These are phyloP conservation scores for Capsicum baccatum DNA, from an alignment of 257 asterid genomes.

Conservation along the genomic window DNA sequence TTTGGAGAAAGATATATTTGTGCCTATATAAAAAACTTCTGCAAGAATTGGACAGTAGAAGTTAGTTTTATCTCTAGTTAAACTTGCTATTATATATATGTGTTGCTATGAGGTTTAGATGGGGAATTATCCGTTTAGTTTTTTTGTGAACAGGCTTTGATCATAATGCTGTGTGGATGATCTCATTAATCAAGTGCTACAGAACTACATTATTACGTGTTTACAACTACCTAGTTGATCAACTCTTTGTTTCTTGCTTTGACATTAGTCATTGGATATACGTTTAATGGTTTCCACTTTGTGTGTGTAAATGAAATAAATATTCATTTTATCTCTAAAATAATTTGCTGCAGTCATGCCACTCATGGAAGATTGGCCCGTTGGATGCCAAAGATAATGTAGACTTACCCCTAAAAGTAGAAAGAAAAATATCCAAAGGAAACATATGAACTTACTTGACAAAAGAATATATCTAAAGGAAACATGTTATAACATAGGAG, in stretches of 20 bases:
- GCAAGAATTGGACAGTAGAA: slow-evolving; percentile 1
- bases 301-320: neutral
- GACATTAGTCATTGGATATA: slow-evolving; percentile 12
- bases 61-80: slow-evolving; percentile 12
- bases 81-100: slow-evolving; percentile 10
- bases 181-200: slow-evolving; percentile 13
- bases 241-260: slow-evolving; percentile 21
- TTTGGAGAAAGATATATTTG: slow-evolving; percentile 2
- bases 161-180: neutral
- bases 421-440: slow-evolving; percentile 9
- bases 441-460: neutral
- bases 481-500: neutral
- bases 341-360: neutral
- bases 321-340: neutral
- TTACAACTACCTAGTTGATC: neutral
- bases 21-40: slow-evolving; percentile 4
- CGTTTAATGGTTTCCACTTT: neutral
- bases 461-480: neutral
- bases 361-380: neutral
- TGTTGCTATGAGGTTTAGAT: slow-evolving; percentile 2
- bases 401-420: neutral
- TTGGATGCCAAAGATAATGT: neutral
- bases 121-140: neutral
- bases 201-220: neutral
- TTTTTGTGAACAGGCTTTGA: neutral